Evolutionary conservation across 1,284 basidiomycete genomes (phyloP).

Genomic region (Trametes pubescens): DNA sequence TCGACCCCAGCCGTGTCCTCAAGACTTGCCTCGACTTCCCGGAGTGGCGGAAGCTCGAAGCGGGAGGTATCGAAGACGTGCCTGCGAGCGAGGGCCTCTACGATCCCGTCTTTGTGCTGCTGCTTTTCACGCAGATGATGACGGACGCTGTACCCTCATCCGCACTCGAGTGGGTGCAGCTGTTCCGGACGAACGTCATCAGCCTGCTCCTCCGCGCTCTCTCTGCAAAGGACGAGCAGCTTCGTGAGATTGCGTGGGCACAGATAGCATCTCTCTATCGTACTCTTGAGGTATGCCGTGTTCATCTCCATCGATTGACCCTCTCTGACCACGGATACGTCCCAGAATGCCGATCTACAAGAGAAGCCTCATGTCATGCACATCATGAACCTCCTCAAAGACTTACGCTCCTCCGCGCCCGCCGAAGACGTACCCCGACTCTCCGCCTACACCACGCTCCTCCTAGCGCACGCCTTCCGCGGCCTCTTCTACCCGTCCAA

Average conservation of each 20-base stretch:
- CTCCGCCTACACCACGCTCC: conserved; percentile 81
- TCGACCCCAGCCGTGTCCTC: conserved; percentile 77
- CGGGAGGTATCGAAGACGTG: conserved; percentile 40
- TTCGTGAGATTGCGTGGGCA: conserved; percentile 66
- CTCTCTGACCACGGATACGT: conserved; percentile 1
- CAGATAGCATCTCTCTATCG: conserved; percentile 64
- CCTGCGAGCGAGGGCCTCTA: conserved; percentile 61
- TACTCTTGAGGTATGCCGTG: conserved; percentile 58
- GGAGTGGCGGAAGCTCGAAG: conserved; percentile 55
- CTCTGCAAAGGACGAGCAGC: conserved; percentile 68
- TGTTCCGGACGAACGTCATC: conserved; percentile 84
- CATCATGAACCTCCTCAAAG: conserved; percentile 77
- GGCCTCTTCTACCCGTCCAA: conserved; percentile 81
- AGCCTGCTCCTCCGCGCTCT: conserved; percentile 79
- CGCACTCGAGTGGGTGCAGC: conserved; percentile 82
- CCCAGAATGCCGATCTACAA: conserved; percentile 73
- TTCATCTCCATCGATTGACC: neutral
- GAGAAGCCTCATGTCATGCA: conserved; percentile 83
- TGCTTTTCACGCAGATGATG: conserved; percentile 73
- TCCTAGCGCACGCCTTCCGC: conserved; percentile 83
- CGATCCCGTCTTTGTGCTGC: conserved; percentile 83
- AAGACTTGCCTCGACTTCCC: conserved; percentile 82
- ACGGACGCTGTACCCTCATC: conserved; percentile 63
- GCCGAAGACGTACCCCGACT: conserved; percentile 55
- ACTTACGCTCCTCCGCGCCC: conserved; percentile 55